Percentiles rank a stretch among this genome's conserved stretches.
phyloP scores from a whole-genome alignment of 73 alveolate genomes.

The Paramecium pentaurelia region DNA sequence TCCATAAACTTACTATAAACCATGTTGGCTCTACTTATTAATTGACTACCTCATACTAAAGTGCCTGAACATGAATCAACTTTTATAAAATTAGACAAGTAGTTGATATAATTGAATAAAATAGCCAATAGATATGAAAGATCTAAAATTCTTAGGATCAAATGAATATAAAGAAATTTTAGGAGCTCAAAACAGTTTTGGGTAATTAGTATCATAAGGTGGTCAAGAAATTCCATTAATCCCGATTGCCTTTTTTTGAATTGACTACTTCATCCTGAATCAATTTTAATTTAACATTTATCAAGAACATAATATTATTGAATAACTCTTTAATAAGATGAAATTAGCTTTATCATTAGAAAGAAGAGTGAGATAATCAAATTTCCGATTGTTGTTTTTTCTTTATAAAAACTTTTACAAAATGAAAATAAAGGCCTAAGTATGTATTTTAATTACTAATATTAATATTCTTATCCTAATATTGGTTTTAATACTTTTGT shows the following conservation, averaged over 20 bases:
- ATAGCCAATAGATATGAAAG: conserved; percentile 33
- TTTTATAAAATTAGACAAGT: neutral
- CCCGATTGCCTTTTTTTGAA: conserved; percentile 30
- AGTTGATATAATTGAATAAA: conserved; percentile 13
- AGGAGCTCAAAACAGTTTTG: conserved; percentile 49
- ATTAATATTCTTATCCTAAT: too few relatives aligned
- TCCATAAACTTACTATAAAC: neutral
- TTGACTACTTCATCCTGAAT: neutral
- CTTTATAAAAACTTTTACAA: too few relatives aligned
- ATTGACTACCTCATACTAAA: neutral
- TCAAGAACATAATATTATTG: too few relatives aligned
- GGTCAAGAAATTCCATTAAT: neutral
- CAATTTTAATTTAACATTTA: too few relatives aligned
- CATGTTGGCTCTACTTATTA: conserved; percentile 43
- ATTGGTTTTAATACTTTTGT: too few relatives aligned
- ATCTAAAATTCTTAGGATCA: neutral
- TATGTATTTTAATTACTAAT: too few relatives aligned
- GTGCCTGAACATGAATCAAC: neutral
- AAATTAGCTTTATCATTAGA: too few relatives aligned
- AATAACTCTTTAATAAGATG: too few relatives aligned
- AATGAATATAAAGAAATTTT: conserved; percentile 1
- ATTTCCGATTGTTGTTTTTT: too few relatives aligned
- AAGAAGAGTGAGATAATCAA: too few relatives aligned
- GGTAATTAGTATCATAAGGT: neutral
- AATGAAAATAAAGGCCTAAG: too few relatives aligned